A percentile compares a stretch with the other conserved stretches of the same genome.
These are phyloP conservation scores for Gamarada debralockiae DNA, from an alignment of 495 filamentous ascomycete genomes.

Conservation along the genomic window DNA sequence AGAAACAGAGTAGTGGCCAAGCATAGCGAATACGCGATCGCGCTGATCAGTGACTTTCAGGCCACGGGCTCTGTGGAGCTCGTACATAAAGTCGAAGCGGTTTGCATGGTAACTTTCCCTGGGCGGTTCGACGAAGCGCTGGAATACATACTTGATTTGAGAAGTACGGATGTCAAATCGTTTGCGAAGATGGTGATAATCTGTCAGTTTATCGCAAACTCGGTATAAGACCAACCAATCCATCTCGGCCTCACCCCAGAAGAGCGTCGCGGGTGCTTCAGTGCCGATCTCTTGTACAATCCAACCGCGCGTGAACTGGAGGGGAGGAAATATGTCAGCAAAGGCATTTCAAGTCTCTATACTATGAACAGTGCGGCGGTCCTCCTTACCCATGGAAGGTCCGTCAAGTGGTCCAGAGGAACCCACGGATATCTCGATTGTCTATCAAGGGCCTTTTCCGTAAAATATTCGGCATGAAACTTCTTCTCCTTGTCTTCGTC, in stretches of 20 bases:
- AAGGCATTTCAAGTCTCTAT: conserved; percentile 3
- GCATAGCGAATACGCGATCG: conserved; percentile 27
- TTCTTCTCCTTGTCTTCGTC: conserved; percentile 10
- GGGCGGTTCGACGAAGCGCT: conserved; percentile 24
- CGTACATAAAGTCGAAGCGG: conserved; percentile 28
- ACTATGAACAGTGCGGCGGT: conserved; percentile 3
- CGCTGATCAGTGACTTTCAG: conserved; percentile 21
- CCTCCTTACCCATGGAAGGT: conserved; percentile 5
- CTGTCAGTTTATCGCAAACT: conserved; percentile 13
- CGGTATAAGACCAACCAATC: conserved; percentile 16
- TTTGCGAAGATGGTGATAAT: conserved; percentile 25
- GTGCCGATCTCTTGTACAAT: conserved; percentile 26
- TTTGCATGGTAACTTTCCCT: conserved; percentile 22
- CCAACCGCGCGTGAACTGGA: conserved; percentile 22
- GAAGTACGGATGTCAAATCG: conserved; percentile 18
- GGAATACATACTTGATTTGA: conserved; percentile 23
- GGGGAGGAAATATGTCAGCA: conserved; percentile 7
- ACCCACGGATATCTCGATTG: conserved; percentile 6
- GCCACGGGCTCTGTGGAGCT: conserved; percentile 25
- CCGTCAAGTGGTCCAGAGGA: conserved; percentile 9
- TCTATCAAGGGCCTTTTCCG: conserved; percentile 1
- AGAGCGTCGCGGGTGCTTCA: conserved; percentile 17
- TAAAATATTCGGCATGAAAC: conserved; percentile 10
- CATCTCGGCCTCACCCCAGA: conserved; percentile 19
- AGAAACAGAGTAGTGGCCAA: conserved; percentile 23